phyloP scores from a whole-genome alignment of 345 rosid genomes.

The Nasturtium officinale region DNA sequence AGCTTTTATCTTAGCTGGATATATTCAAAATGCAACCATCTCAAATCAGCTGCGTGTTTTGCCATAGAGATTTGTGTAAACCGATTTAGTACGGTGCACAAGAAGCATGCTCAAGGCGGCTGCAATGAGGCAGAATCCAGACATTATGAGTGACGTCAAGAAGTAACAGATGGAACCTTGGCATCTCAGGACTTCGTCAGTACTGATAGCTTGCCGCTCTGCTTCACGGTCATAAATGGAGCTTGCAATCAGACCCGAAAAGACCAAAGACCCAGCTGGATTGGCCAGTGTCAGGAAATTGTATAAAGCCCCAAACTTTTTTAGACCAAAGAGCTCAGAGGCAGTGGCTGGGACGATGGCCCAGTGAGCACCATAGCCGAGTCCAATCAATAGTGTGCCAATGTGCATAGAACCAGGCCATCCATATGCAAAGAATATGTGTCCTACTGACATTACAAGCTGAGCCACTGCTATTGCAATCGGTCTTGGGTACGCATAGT shows the following conservation, averaged over 20 bases:
- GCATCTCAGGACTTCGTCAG: slow-evolving; percentile 62
- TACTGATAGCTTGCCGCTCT: slow-evolving; percentile 60
- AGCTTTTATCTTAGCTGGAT: neutral
- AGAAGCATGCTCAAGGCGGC: slow-evolving; percentile 70
- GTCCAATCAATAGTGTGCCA: slow-evolving; percentile 79
- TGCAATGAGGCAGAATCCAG: slow-evolving; percentile 73
- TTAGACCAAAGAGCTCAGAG: slow-evolving; percentile 87
- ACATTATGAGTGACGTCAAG: slow-evolving; percentile 82
- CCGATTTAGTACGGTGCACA: slow-evolving; percentile 65
- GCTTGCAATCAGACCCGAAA: slow-evolving; percentile 84
- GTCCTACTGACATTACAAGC: slow-evolving; percentile 74
- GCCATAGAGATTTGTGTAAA: slow-evolving; percentile 74
- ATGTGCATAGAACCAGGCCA: slow-evolving; percentile 81
- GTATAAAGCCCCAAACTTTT: slow-evolving; percentile 81
- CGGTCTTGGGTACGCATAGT: slow-evolving; percentile 81
- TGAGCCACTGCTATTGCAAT: slow-evolving; percentile 75
- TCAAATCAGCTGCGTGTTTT: slow-evolving; percentile 45
- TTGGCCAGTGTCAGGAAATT: slow-evolving; percentile 86
- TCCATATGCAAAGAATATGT: slow-evolving; percentile 75
- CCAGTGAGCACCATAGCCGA: slow-evolving; percentile 86
- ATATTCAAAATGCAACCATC: neutral
- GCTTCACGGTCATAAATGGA: slow-evolving; percentile 79
- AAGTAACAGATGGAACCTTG: slow-evolving; percentile 78
- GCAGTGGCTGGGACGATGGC: slow-evolving; percentile 88
- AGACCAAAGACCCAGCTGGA: slow-evolving; percentile 81